Conservation (phyloP, 2,329 filamentous ascomycete species). For the Apiospora marii region DNA sequence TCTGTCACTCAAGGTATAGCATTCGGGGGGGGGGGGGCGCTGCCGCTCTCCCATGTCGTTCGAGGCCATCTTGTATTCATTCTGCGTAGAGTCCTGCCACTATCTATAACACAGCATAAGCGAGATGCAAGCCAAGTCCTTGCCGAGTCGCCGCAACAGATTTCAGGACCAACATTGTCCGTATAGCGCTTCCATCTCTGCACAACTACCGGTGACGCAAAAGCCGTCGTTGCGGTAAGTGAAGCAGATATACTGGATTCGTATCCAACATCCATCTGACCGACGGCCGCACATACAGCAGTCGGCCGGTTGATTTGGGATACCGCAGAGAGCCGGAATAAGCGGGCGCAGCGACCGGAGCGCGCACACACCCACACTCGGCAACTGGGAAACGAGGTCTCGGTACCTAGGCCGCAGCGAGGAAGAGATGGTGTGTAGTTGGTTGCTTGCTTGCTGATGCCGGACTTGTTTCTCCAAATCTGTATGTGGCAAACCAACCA, state of each 20-base stretch:
- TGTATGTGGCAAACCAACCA: neutral
- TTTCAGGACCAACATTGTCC: neutral
- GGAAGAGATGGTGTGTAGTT: too few relatives aligned
- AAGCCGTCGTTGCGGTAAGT: neutral
- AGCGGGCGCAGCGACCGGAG: constrained; percentile 6
- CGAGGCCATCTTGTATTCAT: neutral
- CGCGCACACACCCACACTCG: neutral
- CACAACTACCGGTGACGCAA: neutral
- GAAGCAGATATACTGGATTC: neutral
- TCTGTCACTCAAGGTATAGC: neutral
- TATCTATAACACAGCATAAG: neutral
- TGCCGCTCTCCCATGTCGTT: neutral
- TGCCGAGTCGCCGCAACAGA: neutral
- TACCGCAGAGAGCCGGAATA: neutral
- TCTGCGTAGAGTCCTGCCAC: neutral
- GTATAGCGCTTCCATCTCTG: neutral
- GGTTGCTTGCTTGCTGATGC: neutral
- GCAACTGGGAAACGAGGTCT: neutral
- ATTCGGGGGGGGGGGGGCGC: neutral
- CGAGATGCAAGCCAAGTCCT: constrained; percentile 15
- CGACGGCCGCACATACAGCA: neutral
- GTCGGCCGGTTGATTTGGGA: neutral
- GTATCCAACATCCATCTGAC: neutral
- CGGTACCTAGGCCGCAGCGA: neutral
- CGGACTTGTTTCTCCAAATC: constrained; percentile 1